Evolutionary conservation across 306 rosid species (phyloP).

Genomic region (Sindora glabra): DNA sequence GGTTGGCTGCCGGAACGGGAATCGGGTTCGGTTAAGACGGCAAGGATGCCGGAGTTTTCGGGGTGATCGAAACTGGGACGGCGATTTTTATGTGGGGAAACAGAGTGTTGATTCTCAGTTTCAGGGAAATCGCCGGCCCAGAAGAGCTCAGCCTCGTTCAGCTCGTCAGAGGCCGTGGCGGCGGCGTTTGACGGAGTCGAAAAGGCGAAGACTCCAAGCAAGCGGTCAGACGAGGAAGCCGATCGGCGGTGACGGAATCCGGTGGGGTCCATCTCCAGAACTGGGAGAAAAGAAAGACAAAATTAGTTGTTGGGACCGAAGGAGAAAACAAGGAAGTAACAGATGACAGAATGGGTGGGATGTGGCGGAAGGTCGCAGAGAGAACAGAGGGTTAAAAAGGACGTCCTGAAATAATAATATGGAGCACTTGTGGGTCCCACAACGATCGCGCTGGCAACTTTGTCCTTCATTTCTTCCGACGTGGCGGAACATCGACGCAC

Average conservation of each 20-base stretch:
- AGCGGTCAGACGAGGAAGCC: constrained; percentile 49
- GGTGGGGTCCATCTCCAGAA: constrained; percentile 57
- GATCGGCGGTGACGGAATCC: constrained; percentile 42
- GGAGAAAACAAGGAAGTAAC: not conserved
- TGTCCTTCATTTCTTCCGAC: not conserved
- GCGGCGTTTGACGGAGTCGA: not conserved
- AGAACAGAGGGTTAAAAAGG: not conserved
- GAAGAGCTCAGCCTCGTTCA: constrained; percentile 67
- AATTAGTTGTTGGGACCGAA: no score
- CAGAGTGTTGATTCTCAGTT: constrained; percentile 7
- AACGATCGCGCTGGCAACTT: no score
- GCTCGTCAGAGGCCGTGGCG: constrained; percentile 44
- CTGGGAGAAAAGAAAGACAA: not conserved
- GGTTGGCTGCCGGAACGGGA: constrained; percentile 6
- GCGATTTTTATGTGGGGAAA: not conserved
- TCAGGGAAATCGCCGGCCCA: constrained; percentile 49
- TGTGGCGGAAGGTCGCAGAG: constrained; percentile 50
- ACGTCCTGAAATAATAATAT: not conserved
- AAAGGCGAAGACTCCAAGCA: constrained; percentile 35
- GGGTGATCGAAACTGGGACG: constrained; percentile 10
- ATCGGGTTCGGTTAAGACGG: constrained; percentile 31
- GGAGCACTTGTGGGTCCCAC: constrained; percentile 4
- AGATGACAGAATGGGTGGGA: no score
- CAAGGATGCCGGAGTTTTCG: constrained; percentile 55
- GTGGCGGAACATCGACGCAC: not conserved